Evolutionary conservation across 768 basidiomycete species (phyloP).

Genomic region (Dentipellis sp.): DNA sequence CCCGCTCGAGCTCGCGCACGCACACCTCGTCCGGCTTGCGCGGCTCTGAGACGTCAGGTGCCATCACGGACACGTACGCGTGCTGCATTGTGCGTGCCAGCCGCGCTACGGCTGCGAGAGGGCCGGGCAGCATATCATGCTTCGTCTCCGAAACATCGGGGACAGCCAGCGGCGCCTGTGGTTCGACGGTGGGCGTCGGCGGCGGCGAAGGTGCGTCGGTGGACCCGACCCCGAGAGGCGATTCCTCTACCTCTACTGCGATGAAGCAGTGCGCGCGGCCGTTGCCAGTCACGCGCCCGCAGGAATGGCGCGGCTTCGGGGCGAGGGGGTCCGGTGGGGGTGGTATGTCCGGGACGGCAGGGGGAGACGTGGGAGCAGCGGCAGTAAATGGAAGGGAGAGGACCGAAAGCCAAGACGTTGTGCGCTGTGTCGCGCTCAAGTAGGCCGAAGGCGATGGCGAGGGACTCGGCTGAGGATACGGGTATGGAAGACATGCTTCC

Average conservation of each 20-base stretch:
- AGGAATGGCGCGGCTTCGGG: slow-evolving; percentile 6
- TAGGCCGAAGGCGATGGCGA: neutral
- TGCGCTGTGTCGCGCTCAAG: no score
- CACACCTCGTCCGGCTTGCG: slow-evolving; percentile 5
- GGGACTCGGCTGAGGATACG: neutral
- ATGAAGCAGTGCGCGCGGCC: slow-evolving; percentile 9
- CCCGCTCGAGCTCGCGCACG: neutral
- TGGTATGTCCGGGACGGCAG: neutral
- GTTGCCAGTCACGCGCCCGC: neutral
- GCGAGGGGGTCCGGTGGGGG: neutral
- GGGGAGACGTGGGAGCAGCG: neutral
- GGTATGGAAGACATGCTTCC: neutral
- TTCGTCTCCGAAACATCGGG: slow-evolving; percentile 8
- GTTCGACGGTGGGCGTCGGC: neutral
- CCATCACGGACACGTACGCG: slow-evolving; percentile 46
- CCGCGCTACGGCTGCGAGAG: slow-evolving; percentile 33
- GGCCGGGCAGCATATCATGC: slow-evolving; percentile 5
- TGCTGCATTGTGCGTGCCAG: slow-evolving; percentile 50
- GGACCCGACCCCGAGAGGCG: slow-evolving; percentile 5
- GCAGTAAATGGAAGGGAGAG: neutral
- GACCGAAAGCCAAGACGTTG: neutral
- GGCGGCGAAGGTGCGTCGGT: neutral
- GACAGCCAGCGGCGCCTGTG: slow-evolving; percentile 2
- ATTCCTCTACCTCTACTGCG: slow-evolving; percentile 10
- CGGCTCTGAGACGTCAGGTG: slow-evolving; percentile 22